Evolutionary conservation across 2,329 filamentous ascomycete genomes (phyloP), one percentile per base, ranked within the genome.

Genomic region (Gyromitra esculenta): DNA sequence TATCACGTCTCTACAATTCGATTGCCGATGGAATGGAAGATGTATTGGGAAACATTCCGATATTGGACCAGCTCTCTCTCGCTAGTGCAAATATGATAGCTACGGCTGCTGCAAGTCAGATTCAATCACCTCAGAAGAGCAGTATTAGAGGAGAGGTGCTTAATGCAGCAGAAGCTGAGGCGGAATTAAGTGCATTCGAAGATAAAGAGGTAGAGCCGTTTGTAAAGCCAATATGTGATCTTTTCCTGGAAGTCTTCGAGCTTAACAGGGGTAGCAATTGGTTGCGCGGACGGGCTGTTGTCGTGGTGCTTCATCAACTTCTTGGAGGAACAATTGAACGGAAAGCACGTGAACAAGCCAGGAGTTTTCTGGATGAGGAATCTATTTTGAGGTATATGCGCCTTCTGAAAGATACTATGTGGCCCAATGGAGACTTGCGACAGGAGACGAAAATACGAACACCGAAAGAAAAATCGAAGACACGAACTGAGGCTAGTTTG

Each of bases 1-100:
- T 99, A 79, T 94, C 93, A 0, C 90, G 96, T 3, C 90, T 99
- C 62, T 99, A 98, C 84, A 96, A 96, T 82, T 98, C 95, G 0
- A 95, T 99, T 25, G 92, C 95, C 0, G 96, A 99, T 82, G 96
- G 96, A 43, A 96, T 99, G 91, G 96, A 99, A 82, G 96, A 99
- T 81, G 96, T 99, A 70, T 86, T 99, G 2, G 96, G 96, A 72
- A 98, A 97, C 82, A 95, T 98, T 56, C 93, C 96, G 0, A 94
- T 97, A 0, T 87, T 99, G 39, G 96, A 99, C 81, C 96, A 98
- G 82, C 88, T 99, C 5, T 97, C 94, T 0, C 59, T 77, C 66
- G 25, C 68, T 69, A 63, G 70, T 60, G 41, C 98, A 82, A 97
- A 94, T 81, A 88, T 98, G 64, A 91, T 96, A 74, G 91, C 92